Percentiles rank a stretch among this genome's conserved stretches.
Conservation (phyloP, 306 rosid genomes). For the Abrus pulchellus region DNA sequence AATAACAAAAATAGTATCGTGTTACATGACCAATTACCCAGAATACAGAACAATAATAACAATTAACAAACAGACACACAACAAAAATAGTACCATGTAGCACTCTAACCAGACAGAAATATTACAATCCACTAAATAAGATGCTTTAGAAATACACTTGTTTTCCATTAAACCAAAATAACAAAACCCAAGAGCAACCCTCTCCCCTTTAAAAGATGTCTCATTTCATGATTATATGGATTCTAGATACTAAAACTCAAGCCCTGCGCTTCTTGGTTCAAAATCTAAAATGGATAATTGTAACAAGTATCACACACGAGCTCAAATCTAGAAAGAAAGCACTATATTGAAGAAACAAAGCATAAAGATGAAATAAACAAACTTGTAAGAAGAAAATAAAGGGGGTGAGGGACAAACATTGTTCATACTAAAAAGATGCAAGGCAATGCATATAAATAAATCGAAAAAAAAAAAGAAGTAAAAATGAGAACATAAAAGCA, state of each 20-base stretch:
- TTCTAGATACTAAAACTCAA: conserved; percentile 18
- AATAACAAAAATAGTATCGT: background rate
- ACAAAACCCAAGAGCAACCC: background rate
- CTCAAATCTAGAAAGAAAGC: conserved; percentile 25
- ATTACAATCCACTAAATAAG: conserved; percentile 32
- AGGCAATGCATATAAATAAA: conserved; percentile 7
- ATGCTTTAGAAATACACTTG: conserved; percentile 3
- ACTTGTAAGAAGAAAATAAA: conserved; percentile 11
- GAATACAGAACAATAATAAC: too few relatives aligned
- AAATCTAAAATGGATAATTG: background rate
- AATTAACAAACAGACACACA: background rate
- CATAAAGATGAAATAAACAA: conserved; percentile 17
- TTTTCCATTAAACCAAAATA: conserved; percentile 24
- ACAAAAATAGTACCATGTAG: conserved; percentile 22
- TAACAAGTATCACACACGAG: conserved; percentile 32
- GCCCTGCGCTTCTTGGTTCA: background rate
- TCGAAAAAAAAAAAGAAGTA: background rate
- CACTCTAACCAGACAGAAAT: background rate
- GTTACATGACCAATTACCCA: too few relatives aligned
- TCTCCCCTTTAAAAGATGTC: too few relatives aligned
- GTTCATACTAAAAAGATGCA: background rate
- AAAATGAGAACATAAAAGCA: conserved; percentile 36
- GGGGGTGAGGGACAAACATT: background rate
- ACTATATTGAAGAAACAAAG: background rate
- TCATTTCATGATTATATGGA: background rate